phyloP scores from a whole-genome alignment of 805 yeast genomes.

The Kazachstania africana region DNA sequence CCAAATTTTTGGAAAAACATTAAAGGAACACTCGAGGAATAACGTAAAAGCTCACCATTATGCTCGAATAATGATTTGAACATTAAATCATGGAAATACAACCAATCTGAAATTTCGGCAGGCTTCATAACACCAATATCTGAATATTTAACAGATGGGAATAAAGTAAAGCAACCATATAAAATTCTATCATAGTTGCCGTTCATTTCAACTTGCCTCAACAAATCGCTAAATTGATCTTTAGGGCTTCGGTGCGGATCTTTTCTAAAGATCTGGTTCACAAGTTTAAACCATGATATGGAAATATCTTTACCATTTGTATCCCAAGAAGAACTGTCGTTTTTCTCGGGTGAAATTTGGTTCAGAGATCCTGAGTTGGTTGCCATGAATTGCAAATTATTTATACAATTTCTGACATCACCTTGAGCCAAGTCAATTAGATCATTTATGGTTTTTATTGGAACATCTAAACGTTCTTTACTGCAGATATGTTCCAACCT shows the following conservation, averaged over 20 bases:
- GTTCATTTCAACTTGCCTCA: constrained; percentile 35
- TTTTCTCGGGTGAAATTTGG: constrained; percentile 3
- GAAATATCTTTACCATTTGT: constrained; percentile 44
- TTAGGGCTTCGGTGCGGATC: constrained; percentile 34
- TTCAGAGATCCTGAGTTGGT: constrained; percentile 7
- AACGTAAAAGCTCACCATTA: constrained; percentile 38
- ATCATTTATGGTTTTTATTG: constrained; percentile 44
- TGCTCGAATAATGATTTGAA: constrained; percentile 26
- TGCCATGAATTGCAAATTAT: constrained; percentile 58
- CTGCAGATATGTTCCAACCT: constrained; percentile 42
- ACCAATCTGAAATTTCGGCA: constrained; percentile 59
- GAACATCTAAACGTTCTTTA: constrained; percentile 39
- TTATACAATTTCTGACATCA: constrained; percentile 78
- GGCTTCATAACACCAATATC: constrained; percentile 57
- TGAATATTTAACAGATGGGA: constrained; percentile 47
- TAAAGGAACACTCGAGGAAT: constrained; percentile 44
- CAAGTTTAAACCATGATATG: constrained; percentile 54
- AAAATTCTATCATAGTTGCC: constrained; percentile 52
- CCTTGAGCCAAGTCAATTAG: constrained; percentile 63
- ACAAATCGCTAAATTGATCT: constrained; percentile 37
- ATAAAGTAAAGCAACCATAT: constrained; percentile 59
- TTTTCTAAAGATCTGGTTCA: constrained; percentile 49
- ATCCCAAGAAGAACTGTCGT: constrained; percentile 7
- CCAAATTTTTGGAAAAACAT: constrained; percentile 55
- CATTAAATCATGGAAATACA: constrained; percentile 56